phyloP scores from a whole-genome alignment of 345 rosid species.

The Leavenworthia alabamica region DNA sequence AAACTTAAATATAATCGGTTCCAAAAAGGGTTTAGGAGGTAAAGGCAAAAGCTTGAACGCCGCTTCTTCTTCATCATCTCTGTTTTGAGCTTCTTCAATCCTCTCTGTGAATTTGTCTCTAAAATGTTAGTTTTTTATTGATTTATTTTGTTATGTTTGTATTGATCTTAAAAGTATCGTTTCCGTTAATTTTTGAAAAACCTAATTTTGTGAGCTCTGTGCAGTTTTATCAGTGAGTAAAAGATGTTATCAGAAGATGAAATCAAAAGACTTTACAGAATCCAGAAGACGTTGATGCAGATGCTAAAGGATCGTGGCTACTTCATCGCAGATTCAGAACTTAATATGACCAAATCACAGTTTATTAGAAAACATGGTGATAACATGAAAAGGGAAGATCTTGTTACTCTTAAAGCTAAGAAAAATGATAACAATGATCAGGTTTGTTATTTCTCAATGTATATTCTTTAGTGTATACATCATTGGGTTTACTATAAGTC shows the following conservation, averaged over 20 bases:
- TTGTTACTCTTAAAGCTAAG: constrained; percentile 53
- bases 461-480: too few relatives aligned
- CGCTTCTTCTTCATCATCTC: background rate
- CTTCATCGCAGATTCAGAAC: constrained; percentile 56
- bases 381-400: constrained; percentile 87
- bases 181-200: background rate
- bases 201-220: constrained; percentile 2
- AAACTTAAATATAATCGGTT: background rate
- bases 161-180: background rate
- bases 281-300: constrained; percentile 69
- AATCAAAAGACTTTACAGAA: constrained; percentile 52
- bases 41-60: constrained; percentile 1
- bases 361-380: constrained; percentile 59
- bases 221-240: background rate
- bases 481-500: too few relatives aligned
- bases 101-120: background rate
- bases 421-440: constrained; percentile 50
- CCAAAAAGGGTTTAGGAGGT: too few relatives aligned
- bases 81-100: background rate
- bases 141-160: background rate
- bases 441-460: too few relatives aligned
- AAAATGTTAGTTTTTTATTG: background rate
- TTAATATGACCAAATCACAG: constrained; percentile 43
- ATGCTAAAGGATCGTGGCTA: constrained; percentile 78
- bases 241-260: constrained; percentile 72